A percentile compares a stretch with the other conserved stretches of the same genome.
Evolutionary conservation across 148 eudicot species (phyloP).

Genomic region (Rhododendron ferrugineum): DNA sequence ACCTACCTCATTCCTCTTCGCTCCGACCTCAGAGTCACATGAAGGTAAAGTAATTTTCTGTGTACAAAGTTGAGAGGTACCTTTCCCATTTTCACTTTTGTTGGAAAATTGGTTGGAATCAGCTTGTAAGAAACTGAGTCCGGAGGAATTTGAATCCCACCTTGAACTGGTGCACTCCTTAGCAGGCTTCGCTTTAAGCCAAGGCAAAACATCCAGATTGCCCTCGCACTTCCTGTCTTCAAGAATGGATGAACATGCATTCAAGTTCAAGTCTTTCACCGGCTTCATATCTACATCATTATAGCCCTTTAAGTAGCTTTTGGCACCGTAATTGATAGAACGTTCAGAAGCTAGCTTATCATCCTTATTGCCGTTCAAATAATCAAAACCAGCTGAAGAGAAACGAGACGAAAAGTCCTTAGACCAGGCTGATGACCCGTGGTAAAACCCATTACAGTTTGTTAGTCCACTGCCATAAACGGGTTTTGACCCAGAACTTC

Average conservation of each 20-base stretch:
- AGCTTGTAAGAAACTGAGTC: slow-evolving; percentile 16
- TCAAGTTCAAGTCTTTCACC: slow-evolving; percentile 47
- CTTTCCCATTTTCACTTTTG: slow-evolving; percentile 16
- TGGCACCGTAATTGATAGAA: slow-evolving; percentile 16
- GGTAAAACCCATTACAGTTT: slow-evolving; percentile 37
- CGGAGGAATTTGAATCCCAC: slow-evolving; percentile 21
- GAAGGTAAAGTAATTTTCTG: slow-evolving; percentile 21
- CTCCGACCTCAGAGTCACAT: slow-evolving; percentile 16
- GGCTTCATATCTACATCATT: slow-evolving; percentile 32
- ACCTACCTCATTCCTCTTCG: slow-evolving; percentile 17
- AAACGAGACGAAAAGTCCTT: slow-evolving; percentile 27
- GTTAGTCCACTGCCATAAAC: slow-evolving; percentile 24
- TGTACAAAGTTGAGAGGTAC: slow-evolving; percentile 18
- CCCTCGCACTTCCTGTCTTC: slow-evolving; percentile 29
- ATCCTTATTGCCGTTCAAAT: slow-evolving; percentile 31
- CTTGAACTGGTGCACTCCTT: slow-evolving; percentile 23
- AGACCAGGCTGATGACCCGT: slow-evolving; percentile 37
- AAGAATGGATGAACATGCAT: slow-evolving; percentile 28
- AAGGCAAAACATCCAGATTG: slow-evolving; percentile 42
- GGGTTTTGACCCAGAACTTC: slow-evolving; percentile 28
- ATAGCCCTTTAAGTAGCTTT: slow-evolving; percentile 25
- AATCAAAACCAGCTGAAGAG: slow-evolving; percentile 32
- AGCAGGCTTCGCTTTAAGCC: slow-evolving; percentile 48
- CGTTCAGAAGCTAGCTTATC: slow-evolving; percentile 29
- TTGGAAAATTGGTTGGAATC: slow-evolving; percentile 13